phyloP scores from a whole-genome alignment of 2,329 filamentous ascomycete species.

The Penicillium sp. region DNA sequence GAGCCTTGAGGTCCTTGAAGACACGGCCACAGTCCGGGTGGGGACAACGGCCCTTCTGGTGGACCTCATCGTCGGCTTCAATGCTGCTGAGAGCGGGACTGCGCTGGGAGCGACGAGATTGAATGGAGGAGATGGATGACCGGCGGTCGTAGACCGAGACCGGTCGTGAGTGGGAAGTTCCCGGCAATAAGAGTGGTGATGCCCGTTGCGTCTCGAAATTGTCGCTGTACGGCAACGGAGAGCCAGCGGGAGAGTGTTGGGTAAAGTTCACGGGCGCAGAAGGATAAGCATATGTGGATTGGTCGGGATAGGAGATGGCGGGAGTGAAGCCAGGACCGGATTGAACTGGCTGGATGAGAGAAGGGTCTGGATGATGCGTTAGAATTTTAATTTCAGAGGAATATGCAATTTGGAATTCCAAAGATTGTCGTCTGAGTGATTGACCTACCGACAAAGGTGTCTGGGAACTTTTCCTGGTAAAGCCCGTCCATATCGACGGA shows the following conservation, averaged over 20 bases:
- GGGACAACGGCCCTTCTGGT: slow-evolving; percentile 72
- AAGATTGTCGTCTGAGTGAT: not conserved
- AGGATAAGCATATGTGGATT: slow-evolving; percentile 34
- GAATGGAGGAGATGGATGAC: slow-evolving; percentile 71
- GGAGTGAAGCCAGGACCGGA: slow-evolving; percentile 35
- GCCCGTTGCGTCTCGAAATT: slow-evolving; percentile 39
- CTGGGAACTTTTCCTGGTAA: slow-evolving; percentile 49
- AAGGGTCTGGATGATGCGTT: slow-evolving; percentile 54
- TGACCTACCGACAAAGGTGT: slow-evolving; percentile 40
- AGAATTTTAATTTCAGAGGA: not conserved
- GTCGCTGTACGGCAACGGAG: slow-evolving; percentile 39
- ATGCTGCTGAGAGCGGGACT: slow-evolving; percentile 64
- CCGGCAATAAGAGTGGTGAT: slow-evolving; percentile 68
- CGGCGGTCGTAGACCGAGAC: slow-evolving; percentile 56
- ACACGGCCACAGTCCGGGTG: slow-evolving; percentile 81
- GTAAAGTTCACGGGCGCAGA: slow-evolving; percentile 34
- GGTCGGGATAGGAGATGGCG: slow-evolving; percentile 41
- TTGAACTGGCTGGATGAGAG: slow-evolving; percentile 58
- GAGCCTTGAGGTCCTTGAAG: slow-evolving; percentile 90
- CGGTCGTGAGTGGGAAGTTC: slow-evolving; percentile 59
- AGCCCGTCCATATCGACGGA: slow-evolving; percentile 50
- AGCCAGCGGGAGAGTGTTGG: slow-evolving; percentile 42
- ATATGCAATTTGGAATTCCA: not conserved
- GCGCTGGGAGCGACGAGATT: slow-evolving; percentile 65
- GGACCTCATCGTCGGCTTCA: slow-evolving; percentile 64